These are phyloP conservation scores for Rhizopus stolonifer DNA, from an alignment of 371 early-diverging fungal genomes.

Conservation along the genomic window DNA sequence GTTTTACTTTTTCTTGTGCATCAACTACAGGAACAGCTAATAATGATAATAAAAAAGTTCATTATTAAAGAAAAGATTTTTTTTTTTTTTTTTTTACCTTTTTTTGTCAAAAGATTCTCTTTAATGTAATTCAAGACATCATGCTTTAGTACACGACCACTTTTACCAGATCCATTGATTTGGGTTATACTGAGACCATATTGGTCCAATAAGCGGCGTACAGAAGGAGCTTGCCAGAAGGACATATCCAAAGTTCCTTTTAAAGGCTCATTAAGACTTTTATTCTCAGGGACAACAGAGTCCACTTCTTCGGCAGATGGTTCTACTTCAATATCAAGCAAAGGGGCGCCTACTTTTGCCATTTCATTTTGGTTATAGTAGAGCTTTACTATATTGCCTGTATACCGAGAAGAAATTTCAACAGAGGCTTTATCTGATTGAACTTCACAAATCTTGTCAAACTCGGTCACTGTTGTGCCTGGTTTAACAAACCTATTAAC, in stretches of 20 bases:
- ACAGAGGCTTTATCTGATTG: constrained; percentile 98
- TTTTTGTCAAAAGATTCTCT: constrained; percentile 2
- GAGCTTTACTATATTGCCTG: constrained; percentile 79
- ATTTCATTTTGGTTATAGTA: constrained; percentile 84
- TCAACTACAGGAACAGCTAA: too few relatives aligned
- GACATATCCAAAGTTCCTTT: neutral
- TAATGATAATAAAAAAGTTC: too few relatives aligned
- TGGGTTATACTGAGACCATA: constrained; percentile 62
- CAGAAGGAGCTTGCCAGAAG: constrained; percentile 79
- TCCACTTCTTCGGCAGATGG: constrained; percentile 31
- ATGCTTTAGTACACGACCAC: constrained; percentile 12
- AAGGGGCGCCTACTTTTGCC: constrained; percentile 88
- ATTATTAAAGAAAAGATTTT: too few relatives aligned
- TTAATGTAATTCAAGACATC: constrained; percentile 18
- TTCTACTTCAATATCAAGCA: constrained; percentile 90
- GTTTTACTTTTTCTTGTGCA: neutral
- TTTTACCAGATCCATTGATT: constrained; percentile 42
- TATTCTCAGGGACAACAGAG: neutral
- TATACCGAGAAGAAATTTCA: constrained; percentile 93
- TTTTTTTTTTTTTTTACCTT: constrained; percentile 5
- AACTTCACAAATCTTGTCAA: constrained; percentile 96
- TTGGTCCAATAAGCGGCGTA: constrained; percentile 82
- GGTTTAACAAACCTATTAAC: constrained; percentile 92
- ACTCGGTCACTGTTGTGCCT: constrained; percentile 85
- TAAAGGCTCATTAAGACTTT: too few relatives aligned